phyloP scores from a whole-genome alignment of 306 rosid species.

The Pyrus betulifolia region DNA sequence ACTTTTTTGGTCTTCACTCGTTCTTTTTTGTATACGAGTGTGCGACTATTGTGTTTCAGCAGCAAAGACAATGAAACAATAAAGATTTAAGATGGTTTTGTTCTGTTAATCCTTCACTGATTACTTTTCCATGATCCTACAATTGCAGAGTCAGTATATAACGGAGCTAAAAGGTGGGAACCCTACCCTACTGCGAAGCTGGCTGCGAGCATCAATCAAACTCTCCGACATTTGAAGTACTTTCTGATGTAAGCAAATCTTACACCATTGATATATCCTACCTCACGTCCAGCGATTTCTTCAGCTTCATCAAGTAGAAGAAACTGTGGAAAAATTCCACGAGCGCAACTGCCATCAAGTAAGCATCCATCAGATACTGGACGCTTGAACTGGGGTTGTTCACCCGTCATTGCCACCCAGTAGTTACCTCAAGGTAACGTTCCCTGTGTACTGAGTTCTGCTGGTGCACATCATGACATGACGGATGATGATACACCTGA shows the following conservation, averaged over 20 bases:
- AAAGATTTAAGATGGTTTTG: neutral
- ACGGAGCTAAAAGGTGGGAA: slow-evolving; percentile 1
- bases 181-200: neutral
- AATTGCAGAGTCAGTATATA: slow-evolving; percentile 4
- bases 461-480: neutral
- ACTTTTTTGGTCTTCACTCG: neutral
- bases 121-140: neutral
- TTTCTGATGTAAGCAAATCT: no score
- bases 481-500: slow-evolving; percentile 1
- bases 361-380: slow-evolving; percentile 3
- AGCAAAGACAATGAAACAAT: neutral
- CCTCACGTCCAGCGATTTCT: neutral
- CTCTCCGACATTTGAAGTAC: neutral
- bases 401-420: neutral
- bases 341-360: slow-evolving; percentile 3
- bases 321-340: neutral
- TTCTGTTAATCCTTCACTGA: neutral
- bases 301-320: neutral
- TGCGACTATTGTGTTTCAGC: neutral
- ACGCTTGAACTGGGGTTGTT: slow-evolving; percentile 7
- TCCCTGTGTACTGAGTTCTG: neutral
- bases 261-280: slow-evolving; percentile 1
- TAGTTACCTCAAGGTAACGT: neutral
- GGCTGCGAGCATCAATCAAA: neutral
- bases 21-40: neutral